Evolutionary conservation across 2,329 filamentous ascomycete species (phyloP).

Genomic region (Geosmithia morbida): DNA sequence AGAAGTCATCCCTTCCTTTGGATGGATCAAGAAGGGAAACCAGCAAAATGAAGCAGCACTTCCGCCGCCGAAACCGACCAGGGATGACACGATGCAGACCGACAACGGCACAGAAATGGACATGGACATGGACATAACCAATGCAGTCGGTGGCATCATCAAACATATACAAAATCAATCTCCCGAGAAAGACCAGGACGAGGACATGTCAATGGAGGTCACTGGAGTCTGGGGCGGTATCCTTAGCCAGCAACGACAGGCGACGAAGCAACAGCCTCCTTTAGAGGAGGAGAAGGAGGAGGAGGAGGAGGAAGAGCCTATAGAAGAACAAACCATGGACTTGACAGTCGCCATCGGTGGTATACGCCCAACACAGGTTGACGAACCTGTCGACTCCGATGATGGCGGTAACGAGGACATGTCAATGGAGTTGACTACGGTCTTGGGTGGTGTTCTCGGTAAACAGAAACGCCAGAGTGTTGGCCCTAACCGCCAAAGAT

Average conservation of each 20-base stretch:
- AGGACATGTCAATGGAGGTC: constrained; percentile 88
- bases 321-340: constrained; percentile 52
- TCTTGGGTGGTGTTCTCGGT: constrained; percentile 40
- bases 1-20: constrained; percentile 62
- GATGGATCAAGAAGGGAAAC: constrained; percentile 48
- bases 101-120: constrained; percentile 15
- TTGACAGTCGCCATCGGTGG: constrained; percentile 66
- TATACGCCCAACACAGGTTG: constrained; percentile 31
- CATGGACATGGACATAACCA: constrained; percentile 30
- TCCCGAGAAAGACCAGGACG: constrained; percentile 31
- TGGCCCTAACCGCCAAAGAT: constrained; percentile 8
- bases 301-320: constrained; percentile 17
- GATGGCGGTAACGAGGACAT: constrained; percentile 48
- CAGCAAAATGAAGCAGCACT: background rate
- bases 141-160: constrained; percentile 39
- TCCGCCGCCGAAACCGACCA: background rate
- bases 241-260: constrained; percentile 26
- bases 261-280: constrained; percentile 1
- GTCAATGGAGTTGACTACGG: constrained; percentile 65
- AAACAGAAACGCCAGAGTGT: constrained; percentile 12
- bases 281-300: constrained; percentile 9
- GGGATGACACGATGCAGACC: background rate
- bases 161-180: constrained; percentile 9
- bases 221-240: constrained; percentile 75
- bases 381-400: constrained; percentile 19